Evolutionary conservation across 208 protist genomes (phyloP), one percentile per base, ranked within the genome.

Genomic region (Leptomonas pyrrhocoris): DNA sequence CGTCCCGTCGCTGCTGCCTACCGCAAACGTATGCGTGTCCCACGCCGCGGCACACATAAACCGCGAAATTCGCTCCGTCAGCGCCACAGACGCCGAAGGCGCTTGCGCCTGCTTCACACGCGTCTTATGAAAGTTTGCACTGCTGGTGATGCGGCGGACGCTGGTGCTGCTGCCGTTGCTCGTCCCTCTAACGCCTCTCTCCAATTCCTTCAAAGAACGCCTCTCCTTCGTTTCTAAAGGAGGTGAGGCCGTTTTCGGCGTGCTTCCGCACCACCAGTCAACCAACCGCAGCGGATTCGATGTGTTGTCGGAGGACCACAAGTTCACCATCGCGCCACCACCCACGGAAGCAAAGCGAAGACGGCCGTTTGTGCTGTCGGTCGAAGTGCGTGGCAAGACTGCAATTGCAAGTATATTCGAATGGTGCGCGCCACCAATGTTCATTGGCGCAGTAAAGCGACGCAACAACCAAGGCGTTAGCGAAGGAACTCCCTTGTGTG

Each of bases 391-490:
- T 2, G 65, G 72, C 66, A 94, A 21, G 57, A 51, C 49, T 42
- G 55, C 50, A 42, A 90, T 75, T 1, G 80, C 81, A 15, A 95
- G 58, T 31, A 95, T 88, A 68, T 95, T 95, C 2, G 90, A 91
- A 34, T 84, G 75, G 67, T 95, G 90, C 6, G 87, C 80, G 3
- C 90, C 87, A 19, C 68, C 79, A 1, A 92, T 54, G 45, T 78
- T 76, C 12, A 75, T 2, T 6, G 81, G 79, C 0, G 62, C 21
- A 0, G 56, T 61, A 0, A 48, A 7, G 19, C 64, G 43, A 40
- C 56, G 7, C 55, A 56, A n/a, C 15, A 65, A 8, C 27, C 45
- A 53, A 11, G 25, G 31, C n/a, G 36, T 34, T 1, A 12, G 12
- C 1, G 40, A n/a, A 27, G 31, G 6, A 16, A 13, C 23, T 36